Conservation (phyloP, 2,329 filamentous ascomycete genomes). For the Akanthomyces lecanii region DNA sequence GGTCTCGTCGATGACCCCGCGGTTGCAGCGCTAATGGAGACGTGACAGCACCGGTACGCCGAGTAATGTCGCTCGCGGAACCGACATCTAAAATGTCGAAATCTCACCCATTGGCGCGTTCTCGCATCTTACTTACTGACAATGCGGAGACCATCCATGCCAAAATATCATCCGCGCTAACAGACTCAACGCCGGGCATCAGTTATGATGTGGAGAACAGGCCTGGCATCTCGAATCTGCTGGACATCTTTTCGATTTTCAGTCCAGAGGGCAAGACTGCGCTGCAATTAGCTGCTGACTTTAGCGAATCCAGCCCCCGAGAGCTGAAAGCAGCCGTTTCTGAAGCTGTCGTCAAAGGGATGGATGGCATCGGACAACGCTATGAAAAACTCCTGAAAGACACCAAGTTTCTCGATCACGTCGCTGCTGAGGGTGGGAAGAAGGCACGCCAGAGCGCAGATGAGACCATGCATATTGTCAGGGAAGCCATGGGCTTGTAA, state of each 20-base stretch:
- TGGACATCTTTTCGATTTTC: constrained; percentile 74
- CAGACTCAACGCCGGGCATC: constrained; percentile 64
- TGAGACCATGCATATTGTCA: constrained; percentile 52
- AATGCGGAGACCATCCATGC: constrained; percentile 54
- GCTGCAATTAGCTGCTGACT: constrained; percentile 36
- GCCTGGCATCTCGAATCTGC: constrained; percentile 82
- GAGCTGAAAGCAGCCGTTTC: constrained; percentile 52
- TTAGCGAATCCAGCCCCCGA: constrained; percentile 35
- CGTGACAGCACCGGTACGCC: constrained; percentile 63
- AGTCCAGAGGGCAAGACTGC: constrained; percentile 41
- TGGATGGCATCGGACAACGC: constrained; percentile 52
- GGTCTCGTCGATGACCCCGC: constrained; percentile 14
- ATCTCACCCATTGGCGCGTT: constrained; percentile 66
- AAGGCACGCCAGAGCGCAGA: constrained; percentile 60
- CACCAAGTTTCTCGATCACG: constrained; percentile 51
- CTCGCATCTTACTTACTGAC: constrained; percentile 81
- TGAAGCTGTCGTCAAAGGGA: constrained; percentile 48
- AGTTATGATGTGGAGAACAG: constrained; percentile 66
- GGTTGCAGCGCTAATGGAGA: not conserved
- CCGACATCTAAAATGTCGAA: constrained; percentile 92
- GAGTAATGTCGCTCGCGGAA: constrained; percentile 83
- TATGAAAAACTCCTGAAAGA: constrained; percentile 50
- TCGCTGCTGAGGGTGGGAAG: constrained; percentile 54
- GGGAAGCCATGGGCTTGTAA: constrained; percentile 47
- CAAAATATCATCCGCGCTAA: constrained; percentile 71